A percentile compares a stretch with the other conserved stretches of the same genome.
Conservation (phyloP, 306 rosid genomes). For the Cercis canadensis region DNA sequence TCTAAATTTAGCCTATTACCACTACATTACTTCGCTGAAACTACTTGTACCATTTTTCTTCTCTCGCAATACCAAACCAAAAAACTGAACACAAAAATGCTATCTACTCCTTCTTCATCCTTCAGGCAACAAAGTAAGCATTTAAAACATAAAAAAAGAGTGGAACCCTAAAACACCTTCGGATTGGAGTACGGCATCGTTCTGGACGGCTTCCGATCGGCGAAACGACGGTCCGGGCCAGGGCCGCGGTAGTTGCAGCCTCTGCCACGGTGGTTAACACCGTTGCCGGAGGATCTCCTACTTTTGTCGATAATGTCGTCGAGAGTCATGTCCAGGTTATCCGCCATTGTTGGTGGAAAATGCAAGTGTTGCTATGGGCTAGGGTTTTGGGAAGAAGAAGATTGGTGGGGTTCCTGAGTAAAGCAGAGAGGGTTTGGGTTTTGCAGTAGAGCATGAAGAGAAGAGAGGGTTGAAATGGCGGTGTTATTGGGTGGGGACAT, state of each 20-base stretch:
- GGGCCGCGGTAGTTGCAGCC: constrained; percentile 28
- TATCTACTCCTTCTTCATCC: neutral
- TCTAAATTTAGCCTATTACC: neutral
- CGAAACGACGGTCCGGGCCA: constrained; percentile 41
- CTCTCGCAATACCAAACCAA: too few relatives aligned
- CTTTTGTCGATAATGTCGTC: constrained; percentile 36
- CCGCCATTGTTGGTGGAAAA: constrained; percentile 26
- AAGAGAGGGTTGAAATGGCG: too few relatives aligned
- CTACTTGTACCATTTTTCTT: neutral
- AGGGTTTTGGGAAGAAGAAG: neutral
- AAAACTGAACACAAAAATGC: neutral
- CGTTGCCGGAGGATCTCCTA: constrained; percentile 15
- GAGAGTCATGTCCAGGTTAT: constrained; percentile 44
- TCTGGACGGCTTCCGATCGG: constrained; percentile 15
- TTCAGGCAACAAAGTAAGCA: neutral
- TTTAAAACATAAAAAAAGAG: neutral
- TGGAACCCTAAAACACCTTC: constrained; percentile 17
- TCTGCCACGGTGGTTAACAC: constrained; percentile 10
- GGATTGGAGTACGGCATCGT: constrained; percentile 29
- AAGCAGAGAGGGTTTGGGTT: neutral
- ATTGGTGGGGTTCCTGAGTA: neutral
- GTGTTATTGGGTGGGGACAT: too few relatives aligned
- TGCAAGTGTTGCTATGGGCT: neutral
- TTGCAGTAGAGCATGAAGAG: too few relatives aligned
- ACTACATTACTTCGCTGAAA: neutral